Evolutionary conservation across 192 early-diverging fungal genomes (phyloP).

Genomic region (Coemansia interrupta): DNA sequence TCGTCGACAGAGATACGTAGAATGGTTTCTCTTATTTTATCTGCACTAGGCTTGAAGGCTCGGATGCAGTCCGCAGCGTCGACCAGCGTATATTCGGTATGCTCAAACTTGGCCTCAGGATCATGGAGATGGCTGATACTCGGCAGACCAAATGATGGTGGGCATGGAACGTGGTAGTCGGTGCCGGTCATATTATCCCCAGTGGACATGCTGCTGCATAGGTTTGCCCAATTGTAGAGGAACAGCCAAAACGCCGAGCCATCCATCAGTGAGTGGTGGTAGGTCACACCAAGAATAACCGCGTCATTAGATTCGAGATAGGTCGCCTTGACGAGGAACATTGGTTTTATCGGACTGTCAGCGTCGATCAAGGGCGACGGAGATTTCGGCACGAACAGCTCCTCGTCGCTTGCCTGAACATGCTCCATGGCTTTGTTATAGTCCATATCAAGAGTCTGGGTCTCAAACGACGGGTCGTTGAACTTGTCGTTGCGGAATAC

Average conservation of each 20-base stretch:
- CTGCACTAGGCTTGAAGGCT: constrained; percentile 17
- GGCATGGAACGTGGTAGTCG: constrained; percentile 16
- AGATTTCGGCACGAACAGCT: constrained; percentile 24
- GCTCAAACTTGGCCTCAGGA: constrained; percentile 15
- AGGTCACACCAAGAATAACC: constrained; percentile 31
- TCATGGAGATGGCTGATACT: constrained; percentile 16
- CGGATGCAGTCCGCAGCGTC: constrained; percentile 17
- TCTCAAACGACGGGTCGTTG: constrained; percentile 40
- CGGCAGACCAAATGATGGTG: constrained; percentile 41
- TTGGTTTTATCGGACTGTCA: constrained; percentile 27
- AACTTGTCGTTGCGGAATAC: constrained; percentile 25
- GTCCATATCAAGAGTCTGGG: constrained; percentile 28
- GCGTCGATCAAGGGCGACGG: constrained; percentile 13
- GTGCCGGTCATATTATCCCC: not conserved
- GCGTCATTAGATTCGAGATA: constrained; percentile 24
- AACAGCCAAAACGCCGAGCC: constrained; percentile 47
- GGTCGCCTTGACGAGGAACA: constrained; percentile 40
- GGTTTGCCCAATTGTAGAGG: constrained; percentile 43
- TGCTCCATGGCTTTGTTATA: constrained; percentile 8
- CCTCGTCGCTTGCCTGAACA: constrained; percentile 29
- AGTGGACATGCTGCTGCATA: constrained; percentile 19
- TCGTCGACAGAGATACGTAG: constrained; percentile 22
- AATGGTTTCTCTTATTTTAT: constrained; percentile 23
- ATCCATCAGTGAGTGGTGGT: constrained; percentile 51
- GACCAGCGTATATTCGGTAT: constrained; percentile 35